phyloP scores from a whole-genome alignment of 305 asterid genomes.

The Andrographis paniculata region DNA sequence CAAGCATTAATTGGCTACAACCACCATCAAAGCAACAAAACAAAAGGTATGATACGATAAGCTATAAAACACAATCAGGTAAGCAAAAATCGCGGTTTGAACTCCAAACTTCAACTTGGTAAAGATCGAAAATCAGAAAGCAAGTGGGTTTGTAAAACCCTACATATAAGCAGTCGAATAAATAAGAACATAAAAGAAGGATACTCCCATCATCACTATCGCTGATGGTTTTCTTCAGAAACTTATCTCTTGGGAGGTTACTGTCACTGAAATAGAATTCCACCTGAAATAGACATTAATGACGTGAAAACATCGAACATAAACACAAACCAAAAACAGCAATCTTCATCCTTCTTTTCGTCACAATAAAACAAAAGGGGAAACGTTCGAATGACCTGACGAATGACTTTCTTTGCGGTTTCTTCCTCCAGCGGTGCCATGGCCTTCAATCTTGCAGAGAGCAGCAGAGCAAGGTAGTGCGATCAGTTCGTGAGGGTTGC shows the following conservation, averaged over 20 bases:
- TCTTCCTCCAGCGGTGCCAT: conserved; percentile 54
- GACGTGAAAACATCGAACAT: not conserved
- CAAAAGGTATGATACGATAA: no score
- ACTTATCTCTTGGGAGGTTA: conserved; percentile 79
- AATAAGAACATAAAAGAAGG: conserved; percentile 27
- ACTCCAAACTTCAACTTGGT: not conserved
- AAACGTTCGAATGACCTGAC: conserved; percentile 48
- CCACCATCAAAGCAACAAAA: no score
- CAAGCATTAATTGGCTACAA: no score
- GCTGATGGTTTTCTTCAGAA: conserved; percentile 51
- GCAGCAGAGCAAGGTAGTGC: no score
- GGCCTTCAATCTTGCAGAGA: conserved; percentile 43
- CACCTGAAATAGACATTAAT: conserved; percentile 37
- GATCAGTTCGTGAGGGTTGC: no score
- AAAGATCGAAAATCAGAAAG: not conserved
- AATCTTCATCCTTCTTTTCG: no score
- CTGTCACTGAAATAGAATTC: conserved; percentile 97
- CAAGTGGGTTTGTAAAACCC: not conserved
- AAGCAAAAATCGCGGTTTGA: no score
- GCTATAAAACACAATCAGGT: no score
- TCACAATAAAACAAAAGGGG: no score
- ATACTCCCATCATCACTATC: conserved; percentile 92
- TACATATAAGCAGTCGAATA: not conserved
- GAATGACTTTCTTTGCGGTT: conserved; percentile 75
- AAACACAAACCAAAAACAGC: not conserved